These are phyloP conservation scores for Lycium ferocissimum DNA, from an alignment of 257 asterid species.

Conservation along the genomic window DNA sequence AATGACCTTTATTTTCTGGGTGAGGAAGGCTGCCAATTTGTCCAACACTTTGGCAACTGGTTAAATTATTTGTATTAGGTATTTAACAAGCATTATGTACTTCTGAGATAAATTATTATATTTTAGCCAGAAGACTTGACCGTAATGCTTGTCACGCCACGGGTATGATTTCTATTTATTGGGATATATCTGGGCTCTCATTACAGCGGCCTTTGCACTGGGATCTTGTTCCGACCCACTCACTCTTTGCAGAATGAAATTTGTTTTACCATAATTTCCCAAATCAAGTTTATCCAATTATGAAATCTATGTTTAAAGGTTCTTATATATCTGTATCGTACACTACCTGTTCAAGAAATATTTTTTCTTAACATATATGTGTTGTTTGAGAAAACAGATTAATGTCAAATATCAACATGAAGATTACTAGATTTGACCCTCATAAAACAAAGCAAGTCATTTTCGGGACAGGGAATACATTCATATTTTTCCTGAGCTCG, in stretches of 20 bases:
- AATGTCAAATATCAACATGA: conserved; percentile 10
- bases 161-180: not conserved
- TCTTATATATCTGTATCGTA: not conserved
- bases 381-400: not conserved
- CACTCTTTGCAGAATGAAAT: not conserved
- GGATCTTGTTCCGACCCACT: not conserved
- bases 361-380: not conserved
- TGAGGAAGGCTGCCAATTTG: not conserved
- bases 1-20: conserved; percentile 9
- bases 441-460: not conserved
- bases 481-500: not conserved
- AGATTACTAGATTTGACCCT: not conserved
- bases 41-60: not conserved
- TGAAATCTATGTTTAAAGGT: not conserved
- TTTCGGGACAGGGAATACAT: not conserved
- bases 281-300: not conserved
- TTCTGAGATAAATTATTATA: not conserved
- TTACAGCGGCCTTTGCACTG: not conserved
- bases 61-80: not conserved
- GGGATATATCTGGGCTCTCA: not conserved
- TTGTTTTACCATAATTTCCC: no score
- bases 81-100: not conserved
- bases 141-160: not conserved
- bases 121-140: not conserved
- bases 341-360: not conserved